phyloP scores from a whole-genome alignment of 495 filamentous ascomycete genomes.

The Penicillium atrosanguineum region DNA sequence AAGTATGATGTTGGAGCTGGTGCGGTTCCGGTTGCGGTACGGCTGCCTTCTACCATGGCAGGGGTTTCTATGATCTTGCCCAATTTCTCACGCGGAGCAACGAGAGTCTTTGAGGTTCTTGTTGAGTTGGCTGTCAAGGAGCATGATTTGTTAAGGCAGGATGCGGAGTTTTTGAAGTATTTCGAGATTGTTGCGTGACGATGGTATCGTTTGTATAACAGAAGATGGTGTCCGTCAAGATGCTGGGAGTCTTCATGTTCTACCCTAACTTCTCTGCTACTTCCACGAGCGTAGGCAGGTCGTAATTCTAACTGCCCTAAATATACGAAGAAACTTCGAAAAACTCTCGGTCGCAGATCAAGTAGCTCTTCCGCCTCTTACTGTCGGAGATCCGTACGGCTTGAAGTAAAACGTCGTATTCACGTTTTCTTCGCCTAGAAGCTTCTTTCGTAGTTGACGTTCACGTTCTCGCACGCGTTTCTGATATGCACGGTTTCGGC shows the following conservation, averaged over 20 bases:
- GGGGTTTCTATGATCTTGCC: slow-evolving; percentile 21
- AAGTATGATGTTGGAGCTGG: slow-evolving; percentile 23
- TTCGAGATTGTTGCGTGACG: slow-evolving; percentile 12
- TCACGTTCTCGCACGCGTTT: not conserved
- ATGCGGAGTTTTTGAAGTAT: slow-evolving; percentile 22
- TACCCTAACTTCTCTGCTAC: no score
- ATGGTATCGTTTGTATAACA: not conserved
- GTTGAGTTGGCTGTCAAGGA: slow-evolving; percentile 17
- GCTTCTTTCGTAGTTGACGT: not conserved
- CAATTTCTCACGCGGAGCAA: slow-evolving; percentile 13
- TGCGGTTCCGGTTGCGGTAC: slow-evolving; percentile 12
- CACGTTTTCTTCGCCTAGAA: not conserved
- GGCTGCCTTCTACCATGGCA: slow-evolving; percentile 6
- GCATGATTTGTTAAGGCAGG: slow-evolving; percentile 15
- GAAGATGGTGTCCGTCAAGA: no score
- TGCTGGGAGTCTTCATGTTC: no score
- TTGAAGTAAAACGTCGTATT: slow-evolving; percentile 5
- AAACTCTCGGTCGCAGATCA: not conserved
- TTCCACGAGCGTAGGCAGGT: no score
- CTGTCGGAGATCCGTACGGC: not conserved
- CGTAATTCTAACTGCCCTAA: not conserved
- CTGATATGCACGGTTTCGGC: not conserved
- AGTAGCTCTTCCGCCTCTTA: not conserved
- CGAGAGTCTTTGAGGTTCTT: slow-evolving; percentile 19
- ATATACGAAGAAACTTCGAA: not conserved